Evolutionary conservation across 2,329 filamentous ascomycete species (phyloP), one percentile per base, ranked within the genome.

Genomic region (Trichoderma sp.): DNA sequence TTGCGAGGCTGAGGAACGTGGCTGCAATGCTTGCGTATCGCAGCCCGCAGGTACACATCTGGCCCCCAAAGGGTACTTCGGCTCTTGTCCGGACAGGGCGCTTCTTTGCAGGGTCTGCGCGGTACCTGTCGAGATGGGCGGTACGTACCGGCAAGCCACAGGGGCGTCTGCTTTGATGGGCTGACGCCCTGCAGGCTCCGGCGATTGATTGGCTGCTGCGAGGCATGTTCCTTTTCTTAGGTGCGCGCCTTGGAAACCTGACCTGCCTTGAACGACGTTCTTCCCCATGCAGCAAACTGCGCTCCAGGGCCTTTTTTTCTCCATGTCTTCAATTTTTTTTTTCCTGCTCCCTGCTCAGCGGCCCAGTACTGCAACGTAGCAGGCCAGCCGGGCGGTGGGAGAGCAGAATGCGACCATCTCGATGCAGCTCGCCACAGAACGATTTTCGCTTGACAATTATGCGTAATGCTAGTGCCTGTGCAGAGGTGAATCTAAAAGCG

Each of bases 111-210:
- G 40, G 40, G 40, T n/a, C 40, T 43, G 16, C 13, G 16, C 40
- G 40, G 40, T 43, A 43, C 40, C 40, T 19, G 40, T 43, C 40
- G 2, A n/a, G 40, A 43, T 43, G 40, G 40, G 40, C 40, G 40
- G 19, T 19, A 63, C 27, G 53, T 47, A 57, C 49, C 52, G 33
- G 21, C 55, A 35, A 35, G 43, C 14, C 53, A 65, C 27, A 24
- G 63, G 63, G 63, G 63, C 27, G 53, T 66, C 3, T 37, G n/a
- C 40, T n/a, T 66, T 66, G 53, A 49, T 66, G 37, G 27, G 13
- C 14, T 14, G 62, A 66, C 62, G 27, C 62, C 61, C 53, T 66
- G 13, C 1, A 35, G 35, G n/a, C 11, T 13, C n/a, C 21, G 24
- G 53, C 53, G 33, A 56, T 8, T 65, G 49, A 56, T 65, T 65